Evolutionary conservation across 169 alveolate species (phyloP).

Genomic region (Haemoproteus tartakovskyi): DNA sequence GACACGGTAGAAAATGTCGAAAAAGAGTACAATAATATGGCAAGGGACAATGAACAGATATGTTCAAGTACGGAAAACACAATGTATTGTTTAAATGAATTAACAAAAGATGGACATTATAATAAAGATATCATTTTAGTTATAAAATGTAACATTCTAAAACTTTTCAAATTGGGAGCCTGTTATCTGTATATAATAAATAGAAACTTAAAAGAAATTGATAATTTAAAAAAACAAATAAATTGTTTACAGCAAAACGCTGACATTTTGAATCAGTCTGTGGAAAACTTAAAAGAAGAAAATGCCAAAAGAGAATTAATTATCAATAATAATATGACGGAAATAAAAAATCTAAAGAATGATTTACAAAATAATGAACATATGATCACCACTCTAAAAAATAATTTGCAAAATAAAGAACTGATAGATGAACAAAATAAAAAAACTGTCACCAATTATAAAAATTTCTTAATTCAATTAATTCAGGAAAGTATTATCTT

Average conservation of each 20-base stretch:
- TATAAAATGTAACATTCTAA: conserved; percentile 25
- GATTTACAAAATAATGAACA: conserved; percentile 6
- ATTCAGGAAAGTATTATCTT: conserved; percentile 7
- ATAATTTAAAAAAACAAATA: conserved; percentile 9
- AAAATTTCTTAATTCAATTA: conserved; percentile 11
- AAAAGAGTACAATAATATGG: no score
- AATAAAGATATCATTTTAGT: conserved; percentile 8
- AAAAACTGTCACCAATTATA: conserved; percentile 6
- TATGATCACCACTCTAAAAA: background rate
- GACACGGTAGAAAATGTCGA: background rate
- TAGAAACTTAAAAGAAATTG: conserved; percentile 39
- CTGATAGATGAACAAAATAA: conserved; percentile 2
- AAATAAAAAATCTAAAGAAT: conserved; percentile 11
- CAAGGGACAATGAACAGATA: no score
- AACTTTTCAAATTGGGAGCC: conserved; percentile 25
- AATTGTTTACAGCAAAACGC: conserved; percentile 6
- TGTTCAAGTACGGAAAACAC: background rate
- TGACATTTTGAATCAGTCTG: conserved; percentile 9
- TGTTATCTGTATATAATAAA: conserved; percentile 44
- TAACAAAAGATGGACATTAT: no score
- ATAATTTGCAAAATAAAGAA: conserved; percentile 19
- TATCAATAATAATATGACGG: background rate
- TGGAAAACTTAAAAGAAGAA: conserved; percentile 14
- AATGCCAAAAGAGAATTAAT: conserved; percentile 20
- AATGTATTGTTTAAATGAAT: background rate